These are phyloP conservation scores for Cyberlindnera japonica DNA, from an alignment of 805 yeast species.

Conservation along the genomic window DNA sequence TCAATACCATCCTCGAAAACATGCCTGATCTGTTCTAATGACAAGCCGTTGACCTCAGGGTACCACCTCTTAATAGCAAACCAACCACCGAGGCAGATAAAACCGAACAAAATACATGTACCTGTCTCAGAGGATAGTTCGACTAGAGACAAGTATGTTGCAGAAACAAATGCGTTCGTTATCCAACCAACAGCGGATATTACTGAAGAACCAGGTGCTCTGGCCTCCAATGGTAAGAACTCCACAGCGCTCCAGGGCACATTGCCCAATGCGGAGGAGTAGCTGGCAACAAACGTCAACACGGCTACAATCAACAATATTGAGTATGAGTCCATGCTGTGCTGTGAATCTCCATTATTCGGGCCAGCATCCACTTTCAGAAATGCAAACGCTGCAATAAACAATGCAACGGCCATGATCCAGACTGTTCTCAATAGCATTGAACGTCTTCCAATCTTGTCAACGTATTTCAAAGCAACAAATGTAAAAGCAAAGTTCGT, in stretches of 20 bases:
- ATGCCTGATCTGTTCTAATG: conserved; percentile 39
- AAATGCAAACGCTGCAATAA: conserved; percentile 32
- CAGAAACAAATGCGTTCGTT: conserved; percentile 35
- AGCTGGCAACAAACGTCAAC: conserved; percentile 37
- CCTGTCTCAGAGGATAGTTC: conserved; percentile 29
- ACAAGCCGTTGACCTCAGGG: conserved; percentile 43
- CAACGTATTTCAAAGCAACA: conserved; percentile 48
- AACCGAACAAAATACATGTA: conserved; percentile 34
- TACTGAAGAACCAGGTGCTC: conserved; percentile 40
- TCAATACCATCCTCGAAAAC: conserved; percentile 40
- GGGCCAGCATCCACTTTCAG: conserved; percentile 2
- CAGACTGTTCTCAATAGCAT: conserved; percentile 42
- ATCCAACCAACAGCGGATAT: conserved; percentile 43
- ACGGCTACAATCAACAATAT: conserved; percentile 30
- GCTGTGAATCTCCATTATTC: background rate
- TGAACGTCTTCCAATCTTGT: conserved; percentile 43
- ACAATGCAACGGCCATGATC: conserved; percentile 36
- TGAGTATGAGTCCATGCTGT: conserved; percentile 8
- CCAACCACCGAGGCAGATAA: conserved; percentile 35
- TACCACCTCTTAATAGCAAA: conserved; percentile 36
- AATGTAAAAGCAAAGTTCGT: conserved; percentile 55
- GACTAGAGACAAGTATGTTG: conserved; percentile 34
- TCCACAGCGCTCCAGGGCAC: conserved; percentile 46
- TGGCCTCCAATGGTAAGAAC: conserved; percentile 38
- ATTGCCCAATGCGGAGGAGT: conserved; percentile 41